Base-by-base conservation (phyloP, 2,329 filamentous ascomycete genomes). In the Colletotrichum horii region DNA sequence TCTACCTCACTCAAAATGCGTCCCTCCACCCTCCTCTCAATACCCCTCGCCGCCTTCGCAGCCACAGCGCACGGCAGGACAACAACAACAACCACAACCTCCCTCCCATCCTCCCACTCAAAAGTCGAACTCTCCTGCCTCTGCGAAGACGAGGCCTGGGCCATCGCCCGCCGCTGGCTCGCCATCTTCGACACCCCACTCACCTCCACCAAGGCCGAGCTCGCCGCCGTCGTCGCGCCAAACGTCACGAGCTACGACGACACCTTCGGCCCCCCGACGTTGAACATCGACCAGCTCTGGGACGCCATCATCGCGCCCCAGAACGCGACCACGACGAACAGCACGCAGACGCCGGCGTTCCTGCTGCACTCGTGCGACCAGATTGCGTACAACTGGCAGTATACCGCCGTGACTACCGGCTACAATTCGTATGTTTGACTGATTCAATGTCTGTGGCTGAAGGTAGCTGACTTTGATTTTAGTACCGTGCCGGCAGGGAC, bases 371-470 rank as follows among this genome's bases (percentile, higher is more conserved):
- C 60, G 3, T 76, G 74, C 14, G 66, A 74, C 19, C 70, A 70
- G 19, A 67, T 76, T 22, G 71, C 74, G 6, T 48, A 55, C 19
- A 76, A 74, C 34, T 76, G 74, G 74, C 43, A 56, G 38, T 74
- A 70, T 26, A 26, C 9, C 4, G 72, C 36, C 5, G 68, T 67
- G 1, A 61, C 74, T 2, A 76, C 70, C 2, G 74, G 64, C 0
- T 60, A n/a, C 11, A 76, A 74, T 8, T 69, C 74, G 74, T 74
- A 22, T 26, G 65, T 78, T 82, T 48, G 22, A 62, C 84, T 84
- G 78, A 88, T 15, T 62, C 79, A 22, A n/a, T 6, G 0, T 22
- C 84, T 84, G 76, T 28, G 28, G 28, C 5, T 34, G 26, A 0
- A n/a, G 12, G 0, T 15, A 8, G n/a, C 7, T 68, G 14, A 52